phyloP scores from a whole-genome alignment of 1,284 basidiomycete species.

The Lentinula novae-zelandiae region DNA sequence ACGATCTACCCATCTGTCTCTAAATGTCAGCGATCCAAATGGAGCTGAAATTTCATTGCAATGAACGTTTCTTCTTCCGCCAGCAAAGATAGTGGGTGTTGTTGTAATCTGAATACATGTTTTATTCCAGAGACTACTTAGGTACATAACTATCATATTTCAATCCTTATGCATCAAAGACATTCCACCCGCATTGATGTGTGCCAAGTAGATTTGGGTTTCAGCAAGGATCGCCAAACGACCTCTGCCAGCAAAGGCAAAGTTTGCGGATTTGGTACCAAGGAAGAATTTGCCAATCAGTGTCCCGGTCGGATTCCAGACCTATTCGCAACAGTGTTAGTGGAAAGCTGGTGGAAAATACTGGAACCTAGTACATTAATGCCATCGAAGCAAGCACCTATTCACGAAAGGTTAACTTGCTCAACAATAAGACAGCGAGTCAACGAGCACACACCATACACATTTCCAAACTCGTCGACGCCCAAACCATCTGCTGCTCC shows the following conservation, averaged over 20 bases:
- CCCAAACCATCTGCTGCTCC: constrained; percentile 74
- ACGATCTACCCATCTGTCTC: no score
- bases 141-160: background rate
- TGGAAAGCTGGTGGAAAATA: background rate
- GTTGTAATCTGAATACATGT: background rate
- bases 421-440: background rate
- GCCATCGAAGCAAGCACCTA: constrained; percentile 61
- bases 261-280: constrained; percentile 54
- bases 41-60: no score
- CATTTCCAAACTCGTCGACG: constrained; percentile 62
- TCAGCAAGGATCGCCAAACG: constrained; percentile 67
- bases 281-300: constrained; percentile 76
- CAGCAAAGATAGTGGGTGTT: no score
- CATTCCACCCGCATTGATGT: constrained; percentile 37
- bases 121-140: no score
- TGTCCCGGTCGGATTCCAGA: constrained; percentile 60
- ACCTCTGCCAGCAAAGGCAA: constrained; percentile 63
- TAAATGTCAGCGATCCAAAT: no score
- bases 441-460: constrained; percentile 42
- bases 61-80: background rate
- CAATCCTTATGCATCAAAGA: background rate
- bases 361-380: constrained; percentile 27
- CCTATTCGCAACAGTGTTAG: constrained; percentile 28
- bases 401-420: background rate
- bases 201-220: constrained; percentile 60